Conservation (phyloP, 805 yeast genomes). For the Ogataea pilisensis region DNA sequence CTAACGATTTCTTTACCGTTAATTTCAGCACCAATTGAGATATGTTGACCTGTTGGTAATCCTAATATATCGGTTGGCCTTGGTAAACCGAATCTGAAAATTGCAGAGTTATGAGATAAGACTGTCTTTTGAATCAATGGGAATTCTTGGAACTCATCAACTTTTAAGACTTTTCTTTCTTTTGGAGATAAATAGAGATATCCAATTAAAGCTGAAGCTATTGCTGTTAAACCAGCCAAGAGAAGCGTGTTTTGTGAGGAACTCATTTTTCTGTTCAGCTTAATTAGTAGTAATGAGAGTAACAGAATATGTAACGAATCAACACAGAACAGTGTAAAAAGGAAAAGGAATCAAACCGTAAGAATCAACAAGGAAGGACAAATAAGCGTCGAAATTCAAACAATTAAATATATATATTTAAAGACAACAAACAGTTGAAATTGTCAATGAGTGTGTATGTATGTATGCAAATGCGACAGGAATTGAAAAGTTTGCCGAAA, state of each 20-base stretch:
- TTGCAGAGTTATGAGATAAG: conserved; percentile 74
- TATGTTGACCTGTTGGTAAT: conserved; percentile 92
- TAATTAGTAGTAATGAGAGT: not conserved
- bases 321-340: not conserved
- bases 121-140: conserved; percentile 74
- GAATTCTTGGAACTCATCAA: conserved; percentile 69
- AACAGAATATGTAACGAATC: not conserved
- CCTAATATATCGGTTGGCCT: conserved; percentile 71
- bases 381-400: no score
- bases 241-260: conserved; percentile 13
- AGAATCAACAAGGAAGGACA: no score
- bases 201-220: conserved; percentile 18
- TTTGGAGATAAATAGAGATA: conserved; percentile 14
- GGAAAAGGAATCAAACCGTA: no score
- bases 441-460: not conserved
- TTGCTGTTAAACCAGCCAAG: conserved; percentile 19
- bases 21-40: conserved; percentile 70
- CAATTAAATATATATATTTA: not conserved
- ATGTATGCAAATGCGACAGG: not conserved
- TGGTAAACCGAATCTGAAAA: conserved; percentile 83
- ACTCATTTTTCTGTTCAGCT: not conserved
- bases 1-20: conserved; percentile 78
- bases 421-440: no score
- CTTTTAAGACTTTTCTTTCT: conserved; percentile 51
- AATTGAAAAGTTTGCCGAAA: conserved; percentile 8